Base-by-base conservation (phyloP, 352 stramenopile species). In the Pythium guiyangense region DNA sequence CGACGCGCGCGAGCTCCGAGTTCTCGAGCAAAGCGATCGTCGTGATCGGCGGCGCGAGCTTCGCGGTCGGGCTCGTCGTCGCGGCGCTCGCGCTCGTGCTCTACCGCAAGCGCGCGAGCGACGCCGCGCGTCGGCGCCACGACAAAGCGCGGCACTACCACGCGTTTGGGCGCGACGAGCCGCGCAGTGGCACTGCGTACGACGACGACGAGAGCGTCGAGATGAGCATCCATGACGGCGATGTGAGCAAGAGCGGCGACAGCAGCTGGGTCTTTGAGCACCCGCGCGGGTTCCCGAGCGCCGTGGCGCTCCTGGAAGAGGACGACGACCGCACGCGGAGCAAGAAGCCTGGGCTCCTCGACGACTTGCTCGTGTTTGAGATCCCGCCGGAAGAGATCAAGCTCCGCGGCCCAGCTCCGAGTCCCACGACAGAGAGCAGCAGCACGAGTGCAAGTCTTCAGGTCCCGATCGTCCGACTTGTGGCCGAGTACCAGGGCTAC, bases 341-440 rank as follows among this genome's bases (percentile, higher is more conserved):
- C 29, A n/a, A n/a, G n/a, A 76, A 68, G 31, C 79, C 78, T 35
- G 73, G 76, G 39, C 61, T 80, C 26, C 48, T 88, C 26, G 80
- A 91, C 31, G 80, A 91, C 42, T 59, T 91, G 18, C 69, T 91
- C 8, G 80, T 88, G 52, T 91, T 76, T 49, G 80, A 91, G 59
- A 91, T 91, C 31, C 78, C 80, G 9, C 65, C 80, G 9, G 78
- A 88, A 49, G 80, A 91, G 51, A 73, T 91, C 40, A 54, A 64
- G 37, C 77, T 88, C 63, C 69, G 70, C 10, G 66, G 71, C 6
- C 62, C 64, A 9, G 51, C 86, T 50, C 43, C 52, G 4, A 43
- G 57, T 26, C 39, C 18, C 14, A 40, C 26, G 20, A 26, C 48
- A n/a, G n/a, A n/a, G n/a, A 46, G 25, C 17, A 46, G 54, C 52